A percentile compares a stretch with the other conserved stretches of the same genome.
Conservation (phyloP, 148 eudicot species). For the Rhododendron ferrugineum region DNA sequence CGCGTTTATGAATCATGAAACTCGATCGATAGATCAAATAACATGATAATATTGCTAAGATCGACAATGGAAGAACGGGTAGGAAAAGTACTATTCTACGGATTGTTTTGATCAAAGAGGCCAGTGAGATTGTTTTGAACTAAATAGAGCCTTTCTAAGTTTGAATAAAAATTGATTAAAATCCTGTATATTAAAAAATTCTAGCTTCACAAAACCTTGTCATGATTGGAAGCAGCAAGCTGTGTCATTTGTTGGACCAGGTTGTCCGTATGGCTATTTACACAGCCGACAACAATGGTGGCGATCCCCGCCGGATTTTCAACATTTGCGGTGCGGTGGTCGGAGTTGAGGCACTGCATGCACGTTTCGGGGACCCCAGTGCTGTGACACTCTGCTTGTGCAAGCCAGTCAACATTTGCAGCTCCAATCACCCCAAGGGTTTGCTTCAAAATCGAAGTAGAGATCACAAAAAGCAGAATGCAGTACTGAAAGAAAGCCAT, state of each 20-base stretch:
- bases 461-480: not conserved
- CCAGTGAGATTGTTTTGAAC: not conserved
- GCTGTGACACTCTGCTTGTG: not conserved
- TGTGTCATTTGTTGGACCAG: not conserved
- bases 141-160: not conserved
- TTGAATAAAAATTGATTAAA: not conserved
- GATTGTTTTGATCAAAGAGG: too few species aligned
- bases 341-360: conserved; percentile 7
- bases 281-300: not conserved
- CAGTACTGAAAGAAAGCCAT: not conserved
- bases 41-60: not conserved
- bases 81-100: too few species aligned
- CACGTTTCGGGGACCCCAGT: not conserved
- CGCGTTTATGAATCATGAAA: not conserved
- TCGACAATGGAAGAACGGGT: not conserved
- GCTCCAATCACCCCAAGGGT: not conserved
- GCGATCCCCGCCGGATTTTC: not conserved
- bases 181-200: not conserved
- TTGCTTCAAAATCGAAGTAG: not conserved
- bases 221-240: not conserved
- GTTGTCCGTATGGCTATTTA: not conserved
- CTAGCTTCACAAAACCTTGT: not conserved
- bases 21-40: not conserved
- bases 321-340: not conserved
- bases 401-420: not conserved